phyloP scores from a whole-genome alignment of 2,329 filamentous ascomycete species.

The Beauveria medogensis region DNA sequence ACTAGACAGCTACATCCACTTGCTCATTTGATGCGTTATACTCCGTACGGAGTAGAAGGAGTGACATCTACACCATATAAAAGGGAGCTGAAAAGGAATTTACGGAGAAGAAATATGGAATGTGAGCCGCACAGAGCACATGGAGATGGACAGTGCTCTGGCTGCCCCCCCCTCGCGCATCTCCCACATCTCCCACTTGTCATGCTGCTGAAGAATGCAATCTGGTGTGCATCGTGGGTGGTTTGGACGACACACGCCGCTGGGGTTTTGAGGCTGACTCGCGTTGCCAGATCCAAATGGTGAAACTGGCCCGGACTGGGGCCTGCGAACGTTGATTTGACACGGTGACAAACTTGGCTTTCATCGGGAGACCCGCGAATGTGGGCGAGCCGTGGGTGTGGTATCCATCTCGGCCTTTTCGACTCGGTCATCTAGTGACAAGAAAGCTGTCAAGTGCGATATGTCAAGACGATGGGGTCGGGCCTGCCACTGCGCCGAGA shows the following conservation, averaged over 20 bases:
- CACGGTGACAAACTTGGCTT: background rate
- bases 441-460: background rate
- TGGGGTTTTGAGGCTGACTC: slow-evolving; percentile 3
- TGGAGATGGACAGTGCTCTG: slow-evolving; percentile 2
- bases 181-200: background rate
- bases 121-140: background rate
- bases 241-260: background rate
- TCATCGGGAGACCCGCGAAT: slow-evolving; percentile 10
- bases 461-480: background rate
- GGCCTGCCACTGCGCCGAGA: slow-evolving; percentile 4
- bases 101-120: background rate
- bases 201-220: background rate
- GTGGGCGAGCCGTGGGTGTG: slow-evolving; percentile 7
- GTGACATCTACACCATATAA: background rate
- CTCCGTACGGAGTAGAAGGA: background rate
- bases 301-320: background rate
- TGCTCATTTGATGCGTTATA: background rate
- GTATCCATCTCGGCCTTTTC: background rate
- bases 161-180: background rate
- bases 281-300: slow-evolving; percentile 1
- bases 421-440: background rate
- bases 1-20: background rate
- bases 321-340: background rate
- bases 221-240: background rate
- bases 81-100: background rate